Base-by-base conservation (phyloP, 768 basidiomycete genomes). In the Kwoniella europaea region DNA sequence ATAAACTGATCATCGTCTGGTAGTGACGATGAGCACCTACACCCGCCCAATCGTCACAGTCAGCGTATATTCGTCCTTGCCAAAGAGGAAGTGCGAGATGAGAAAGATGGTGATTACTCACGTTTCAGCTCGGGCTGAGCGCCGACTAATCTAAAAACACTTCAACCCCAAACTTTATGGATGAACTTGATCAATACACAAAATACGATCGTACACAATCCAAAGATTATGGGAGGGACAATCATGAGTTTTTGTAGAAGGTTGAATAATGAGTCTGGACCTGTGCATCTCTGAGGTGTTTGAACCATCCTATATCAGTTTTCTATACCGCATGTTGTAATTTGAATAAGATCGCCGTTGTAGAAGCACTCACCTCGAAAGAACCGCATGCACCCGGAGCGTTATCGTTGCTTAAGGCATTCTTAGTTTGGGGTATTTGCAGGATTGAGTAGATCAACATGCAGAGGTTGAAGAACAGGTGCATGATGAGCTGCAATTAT, bases 131-230 rank as follows among this genome's bases (percentile, higher is more conserved):
- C 65, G 13, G 73, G 72, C 13, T 63, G 67, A 18, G 76, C 78
- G 1, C 78, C 78, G n/a, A 79, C 78, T 44, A 79, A 60, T 46
- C 71, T 68, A 44, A 77, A 79, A 15, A 74, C 73, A 20, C 76
- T 71, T 76, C 78, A 79, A 35, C 35, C 4, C 76, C 76, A 50
- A 77, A 79, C 55, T 77, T 71, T 42, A 55, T 67, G 70, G 35
- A 79, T 63, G 27, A 50, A 53, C 42, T 64, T 53, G 52, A 73
- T 63, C 46, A 76, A 50, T 9, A 70, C 29, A 6, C 69, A 71
- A 41, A 77, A 73, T 2, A 61, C 65, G 43, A 76, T 62, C 7
- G 71, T 74, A n/a, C 69, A 69, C 13, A 77, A 10, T 0, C 78
- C 76, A 18, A 79, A 56, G 42, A 77, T 70, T 60, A 79, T 72